Conservation (phyloP, 2,329 filamentous ascomycete species). For the Thielaviopsis cerberus region DNA sequence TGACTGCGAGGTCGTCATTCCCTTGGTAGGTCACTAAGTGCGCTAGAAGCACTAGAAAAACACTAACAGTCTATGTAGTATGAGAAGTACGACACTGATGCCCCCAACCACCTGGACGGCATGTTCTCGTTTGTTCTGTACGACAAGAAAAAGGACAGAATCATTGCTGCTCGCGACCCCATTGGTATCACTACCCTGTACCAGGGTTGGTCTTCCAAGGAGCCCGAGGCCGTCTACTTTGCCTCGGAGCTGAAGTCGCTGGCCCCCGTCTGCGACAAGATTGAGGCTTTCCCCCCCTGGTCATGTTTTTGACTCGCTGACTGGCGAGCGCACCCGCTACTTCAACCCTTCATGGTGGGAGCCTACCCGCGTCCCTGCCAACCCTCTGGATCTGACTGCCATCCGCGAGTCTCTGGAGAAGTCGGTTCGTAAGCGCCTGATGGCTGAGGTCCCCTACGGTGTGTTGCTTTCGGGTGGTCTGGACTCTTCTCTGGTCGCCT, state of each 20-base stretch:
- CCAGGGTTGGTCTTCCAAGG: slow-evolving; percentile 72
- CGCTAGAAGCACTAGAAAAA: background rate
- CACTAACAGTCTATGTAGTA: slow-evolving; percentile 38
- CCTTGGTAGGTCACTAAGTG: slow-evolving; percentile 46
- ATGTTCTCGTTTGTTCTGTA: slow-evolving; percentile 99
- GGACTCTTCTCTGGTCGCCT: slow-evolving; percentile 84
- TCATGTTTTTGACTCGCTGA: slow-evolving; percentile 89
- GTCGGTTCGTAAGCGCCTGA: slow-evolving; percentile 85
- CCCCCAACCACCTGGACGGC: slow-evolving; percentile 84
- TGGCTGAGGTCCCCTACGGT: slow-evolving; percentile 97
- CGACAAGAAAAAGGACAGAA: slow-evolving; percentile 83
- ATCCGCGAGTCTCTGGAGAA: slow-evolving; percentile 71
- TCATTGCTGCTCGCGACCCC: slow-evolving; percentile 83
- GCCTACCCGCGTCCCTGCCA: slow-evolving; percentile 54
- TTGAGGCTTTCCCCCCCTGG: slow-evolving; percentile 86
- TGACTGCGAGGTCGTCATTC: slow-evolving; percentile 97
- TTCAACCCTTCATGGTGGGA: slow-evolving; percentile 91
- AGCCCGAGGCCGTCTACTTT: slow-evolving; percentile 78
- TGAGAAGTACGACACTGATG: slow-evolving; percentile 76
- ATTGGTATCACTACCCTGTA: slow-evolving; percentile 97
- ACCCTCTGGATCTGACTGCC: slow-evolving; percentile 64
- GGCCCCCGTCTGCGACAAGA: slow-evolving; percentile 84
- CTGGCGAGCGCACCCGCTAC: slow-evolving; percentile 67
- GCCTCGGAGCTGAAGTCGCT: slow-evolving; percentile 92
- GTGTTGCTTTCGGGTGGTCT: slow-evolving; percentile 87